Evolutionary conservation across 352 stramenopile genomes (phyloP).

Genomic region (Globisporangium takayamanum): DNA sequence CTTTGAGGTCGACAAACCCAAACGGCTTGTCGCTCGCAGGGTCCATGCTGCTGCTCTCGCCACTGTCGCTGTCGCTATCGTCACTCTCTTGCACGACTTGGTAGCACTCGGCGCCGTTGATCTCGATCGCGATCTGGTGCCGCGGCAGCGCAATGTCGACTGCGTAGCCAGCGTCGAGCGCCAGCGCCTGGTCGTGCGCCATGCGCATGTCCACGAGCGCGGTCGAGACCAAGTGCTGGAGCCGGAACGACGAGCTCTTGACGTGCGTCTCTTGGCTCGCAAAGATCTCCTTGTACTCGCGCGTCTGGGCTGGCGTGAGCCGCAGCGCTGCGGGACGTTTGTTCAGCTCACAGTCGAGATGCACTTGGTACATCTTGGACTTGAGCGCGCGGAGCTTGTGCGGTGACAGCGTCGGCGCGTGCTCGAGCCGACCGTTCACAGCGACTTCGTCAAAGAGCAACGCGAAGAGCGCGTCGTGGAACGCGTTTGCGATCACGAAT

Average conservation of each 20-base stretch:
- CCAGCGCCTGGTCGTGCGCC: conserved; percentile 24
- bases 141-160: conserved; percentile 43
- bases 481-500: conserved; percentile 45
- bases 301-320: conserved; percentile 19
- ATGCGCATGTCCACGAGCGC: conserved; percentile 52
- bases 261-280: conserved; percentile 33
- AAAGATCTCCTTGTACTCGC: conserved; percentile 43
- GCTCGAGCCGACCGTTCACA: conserved; percentile 32
- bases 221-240: conserved; percentile 47
- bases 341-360: conserved; percentile 47
- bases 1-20: conserved; percentile 55
- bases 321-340: conserved; percentile 25
- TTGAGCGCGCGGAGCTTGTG: conserved; percentile 33
- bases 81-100: conserved; percentile 24
- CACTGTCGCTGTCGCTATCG: conserved; percentile 14
- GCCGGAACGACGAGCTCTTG: conserved; percentile 52
- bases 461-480: conserved; percentile 43
- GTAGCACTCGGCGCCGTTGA: conserved; percentile 52
- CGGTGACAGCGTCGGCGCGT: conserved; percentile 18
- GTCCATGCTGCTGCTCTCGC: conserved; percentile 7
- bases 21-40: conserved; percentile 25
- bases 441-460: conserved; percentile 41
- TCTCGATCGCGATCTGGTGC: conserved; percentile 59
- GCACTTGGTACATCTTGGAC: conserved; percentile 56
- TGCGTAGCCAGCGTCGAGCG: conserved; percentile 36